Conservation (phyloP, 1,139 yeast species). For the Protomyces pachydermus region DNA sequence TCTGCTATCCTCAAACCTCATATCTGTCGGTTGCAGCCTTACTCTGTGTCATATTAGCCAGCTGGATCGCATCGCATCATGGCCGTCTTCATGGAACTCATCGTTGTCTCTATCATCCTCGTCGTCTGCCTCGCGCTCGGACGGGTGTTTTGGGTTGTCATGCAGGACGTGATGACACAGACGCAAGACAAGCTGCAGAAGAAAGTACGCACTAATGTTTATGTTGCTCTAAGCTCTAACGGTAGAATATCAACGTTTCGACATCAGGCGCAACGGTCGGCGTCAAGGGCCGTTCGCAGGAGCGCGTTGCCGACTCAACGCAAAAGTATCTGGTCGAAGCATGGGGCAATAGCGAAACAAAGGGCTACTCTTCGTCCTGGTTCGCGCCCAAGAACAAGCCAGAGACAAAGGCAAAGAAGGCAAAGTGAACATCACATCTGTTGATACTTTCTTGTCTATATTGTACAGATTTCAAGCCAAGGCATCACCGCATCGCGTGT, state of each 20-base stretch:
- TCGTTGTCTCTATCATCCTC: neutral
- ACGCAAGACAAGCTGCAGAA: neutral
- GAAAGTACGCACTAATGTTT: neutral
- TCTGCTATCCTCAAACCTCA: neutral
- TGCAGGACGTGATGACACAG: neutral
- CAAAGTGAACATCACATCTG: neutral
- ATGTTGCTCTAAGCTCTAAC: neutral
- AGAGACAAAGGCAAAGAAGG: neutral
- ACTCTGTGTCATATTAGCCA: neutral
- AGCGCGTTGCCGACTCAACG: slow-evolving; percentile 5
- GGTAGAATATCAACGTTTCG: slow-evolving; percentile 3
- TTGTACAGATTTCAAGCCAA: neutral
- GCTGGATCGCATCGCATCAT: neutral
- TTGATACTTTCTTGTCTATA: neutral
- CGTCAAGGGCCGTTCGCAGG: slow-evolving; percentile 9
- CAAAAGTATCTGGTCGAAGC: slow-evolving; percentile 14
- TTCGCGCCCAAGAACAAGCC: neutral
- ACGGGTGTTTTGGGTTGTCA: neutral
- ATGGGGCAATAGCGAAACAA: slow-evolving; percentile 4
- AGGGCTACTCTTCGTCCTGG: neutral
- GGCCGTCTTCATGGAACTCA: neutral
- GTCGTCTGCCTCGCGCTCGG: neutral
- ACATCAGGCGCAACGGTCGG: slow-evolving; percentile 18
- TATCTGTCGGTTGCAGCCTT: neutral
- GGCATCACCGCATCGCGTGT: neutral